Conservation (phyloP, 371 early-diverging fungal genomes). For the Lichtheimia ornata region DNA sequence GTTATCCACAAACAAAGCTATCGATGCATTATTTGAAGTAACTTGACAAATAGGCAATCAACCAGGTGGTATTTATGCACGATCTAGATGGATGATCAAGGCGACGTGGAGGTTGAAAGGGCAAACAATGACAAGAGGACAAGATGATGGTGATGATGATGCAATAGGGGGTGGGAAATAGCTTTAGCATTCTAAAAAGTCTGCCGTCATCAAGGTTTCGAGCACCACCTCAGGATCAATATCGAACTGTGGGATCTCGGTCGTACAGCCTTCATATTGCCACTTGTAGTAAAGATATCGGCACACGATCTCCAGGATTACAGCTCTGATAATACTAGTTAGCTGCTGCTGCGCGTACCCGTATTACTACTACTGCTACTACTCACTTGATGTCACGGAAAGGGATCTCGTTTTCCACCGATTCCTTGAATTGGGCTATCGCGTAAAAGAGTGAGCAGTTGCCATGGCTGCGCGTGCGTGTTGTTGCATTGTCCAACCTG, state of each 20-base stretch:
- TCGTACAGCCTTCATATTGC: constrained; percentile 64
- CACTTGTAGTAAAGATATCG: constrained; percentile 87
- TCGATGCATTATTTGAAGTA: too few relatives aligned
- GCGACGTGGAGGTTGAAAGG: too few relatives aligned
- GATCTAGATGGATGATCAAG: too few relatives aligned
- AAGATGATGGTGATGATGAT: too few relatives aligned
- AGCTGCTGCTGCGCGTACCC: background rate
- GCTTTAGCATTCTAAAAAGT: constrained; percentile 85
- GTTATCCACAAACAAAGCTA: too few relatives aligned
- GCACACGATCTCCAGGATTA: constrained; percentile 91
- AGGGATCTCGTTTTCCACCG: constrained; percentile 80
- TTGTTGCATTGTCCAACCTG: constrained; percentile 48
- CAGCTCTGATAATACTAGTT: constrained; percentile 59
- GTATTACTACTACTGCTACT: background rate
- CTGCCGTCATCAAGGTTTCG: constrained; percentile 95
- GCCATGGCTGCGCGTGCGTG: background rate
- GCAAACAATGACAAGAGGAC: too few relatives aligned
- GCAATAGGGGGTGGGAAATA: too few relatives aligned
- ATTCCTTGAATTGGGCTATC: constrained; percentile 88
- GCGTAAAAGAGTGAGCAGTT: background rate
- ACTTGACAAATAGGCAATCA: too few relatives aligned
- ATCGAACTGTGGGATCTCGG: constrained; percentile 86
- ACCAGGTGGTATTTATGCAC: too few relatives aligned
- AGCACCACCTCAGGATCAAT: constrained; percentile 89
- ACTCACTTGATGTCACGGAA: constrained; percentile 92